Base-by-base conservation (phyloP, 257 asterid genomes). In the Lithospermum erythrorhizon region DNA sequence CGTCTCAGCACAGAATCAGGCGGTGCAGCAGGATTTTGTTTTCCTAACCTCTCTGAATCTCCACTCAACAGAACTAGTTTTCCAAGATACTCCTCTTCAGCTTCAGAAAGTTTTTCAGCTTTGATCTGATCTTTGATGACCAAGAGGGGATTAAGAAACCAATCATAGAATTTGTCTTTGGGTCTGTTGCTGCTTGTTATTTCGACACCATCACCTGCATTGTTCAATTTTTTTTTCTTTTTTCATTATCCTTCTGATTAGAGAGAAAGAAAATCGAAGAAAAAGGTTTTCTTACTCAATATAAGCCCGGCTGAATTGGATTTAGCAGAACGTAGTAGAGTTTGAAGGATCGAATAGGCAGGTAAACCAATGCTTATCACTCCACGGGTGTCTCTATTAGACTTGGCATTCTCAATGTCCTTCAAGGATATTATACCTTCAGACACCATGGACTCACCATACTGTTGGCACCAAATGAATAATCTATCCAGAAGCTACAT, bases 91-190 rank as follows among this genome's bases (percentile, higher is more conserved):
- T 76, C 81, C 71, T 89, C 97, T 66, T 93, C 99, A 6, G 68
- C 55, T 47, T 86, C 89, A 13, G 97, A 81, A 62, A 93, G 89
- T 52, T 82, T 82, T 53, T 68, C 82, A 13, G 94, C 98, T 76
- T 75, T 84, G 45, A 91, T 79, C 71, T 91, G 96, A 29, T 86
- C 98, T 76, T 89, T 91, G 21, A 91, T 88, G 74, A 91, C 76
- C 76, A 91, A 48, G 17, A 91, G 80, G 8, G 98, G 96, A 76
- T 86, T 88, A 22, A 88, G 80, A 73, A 91, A 91, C 98, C 96
- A 91, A 58, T 88, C 96, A 58, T 81, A 84, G 76, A 86, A 68
- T 9, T 77, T 66, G 49, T 91, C 98, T 55, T 86, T 86, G 8
- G 95, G 95, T 79, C 96, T 83, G 61, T 88, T 88, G 11, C 93